These are phyloP conservation scores for Populus deltoides DNA, from an alignment of 345 rosid species.

Conservation along the genomic window DNA sequence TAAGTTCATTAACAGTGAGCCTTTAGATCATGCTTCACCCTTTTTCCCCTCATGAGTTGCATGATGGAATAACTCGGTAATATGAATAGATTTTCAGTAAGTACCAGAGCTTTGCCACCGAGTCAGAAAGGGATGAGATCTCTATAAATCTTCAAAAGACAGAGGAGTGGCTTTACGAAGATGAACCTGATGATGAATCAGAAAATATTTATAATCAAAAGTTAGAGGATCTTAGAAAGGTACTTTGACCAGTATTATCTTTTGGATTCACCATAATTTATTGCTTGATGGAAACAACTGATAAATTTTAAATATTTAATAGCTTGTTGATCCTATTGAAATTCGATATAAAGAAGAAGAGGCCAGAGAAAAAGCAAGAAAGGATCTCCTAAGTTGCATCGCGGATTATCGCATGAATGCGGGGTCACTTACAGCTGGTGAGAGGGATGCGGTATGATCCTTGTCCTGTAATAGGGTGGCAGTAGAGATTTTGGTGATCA, in stretches of 20 bases:
- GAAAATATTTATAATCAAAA: slow-evolving; percentile 82
- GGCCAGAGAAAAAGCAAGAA: slow-evolving; percentile 61
- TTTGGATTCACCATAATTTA: background rate
- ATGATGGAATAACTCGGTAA: background rate
- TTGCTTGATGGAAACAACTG: slow-evolving; percentile 12
- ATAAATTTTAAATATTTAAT: too few species aligned
- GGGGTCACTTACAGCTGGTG: background rate
- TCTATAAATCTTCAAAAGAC: slow-evolving; percentile 58
- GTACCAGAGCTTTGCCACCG: slow-evolving; percentile 60
- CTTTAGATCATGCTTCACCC: background rate
- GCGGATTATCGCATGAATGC: slow-evolving; percentile 43
- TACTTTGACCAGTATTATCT: slow-evolving; percentile 1
- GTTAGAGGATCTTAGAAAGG: slow-evolving; percentile 88
- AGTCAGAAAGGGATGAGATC: slow-evolving; percentile 57
- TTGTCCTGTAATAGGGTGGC: too few species aligned
- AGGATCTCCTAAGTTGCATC: background rate
- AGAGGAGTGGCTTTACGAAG: slow-evolving; percentile 91
- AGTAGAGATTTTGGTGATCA: background rate
- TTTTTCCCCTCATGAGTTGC: background rate
- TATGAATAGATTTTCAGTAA: slow-evolving; percentile 51
- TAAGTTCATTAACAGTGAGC: background rate
- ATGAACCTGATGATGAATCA: slow-evolving; percentile 93
- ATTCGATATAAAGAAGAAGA: slow-evolving; percentile 75
- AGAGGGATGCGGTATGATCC: background rate
- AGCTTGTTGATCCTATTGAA: slow-evolving; percentile 89